Evolutionary conservation across 108 stramenopile genomes (phyloP).

Genomic region (Epipyxis sp.): DNA sequence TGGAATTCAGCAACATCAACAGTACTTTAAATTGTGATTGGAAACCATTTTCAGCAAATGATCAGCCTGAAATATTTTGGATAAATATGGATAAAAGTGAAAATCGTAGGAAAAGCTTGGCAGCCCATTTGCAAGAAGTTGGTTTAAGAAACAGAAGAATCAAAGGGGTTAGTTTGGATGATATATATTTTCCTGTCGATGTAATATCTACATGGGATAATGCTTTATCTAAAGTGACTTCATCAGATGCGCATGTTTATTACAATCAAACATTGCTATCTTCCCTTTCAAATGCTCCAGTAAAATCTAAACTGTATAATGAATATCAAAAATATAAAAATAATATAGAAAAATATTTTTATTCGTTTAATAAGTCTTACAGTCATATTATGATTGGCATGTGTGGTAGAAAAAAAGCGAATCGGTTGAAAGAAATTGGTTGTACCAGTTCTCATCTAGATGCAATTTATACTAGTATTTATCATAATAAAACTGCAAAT

Average conservation of each 20-base stretch:
- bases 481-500: background rate
- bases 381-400: background rate
- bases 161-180: background rate
- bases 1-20: too few relatives aligned
- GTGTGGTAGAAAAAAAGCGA: background rate
- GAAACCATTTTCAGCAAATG: too few relatives aligned
- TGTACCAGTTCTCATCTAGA: slow-evolving; percentile 17
- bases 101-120: background rate
- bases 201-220: background rate
- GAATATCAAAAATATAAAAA: too few relatives aligned
- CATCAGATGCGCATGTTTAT: background rate
- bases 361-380: background rate
- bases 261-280: background rate
- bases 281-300: background rate
- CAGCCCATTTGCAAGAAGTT: background rate
- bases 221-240: background rate
- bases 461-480: background rate
- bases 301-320: too few relatives aligned
- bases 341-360: background rate
- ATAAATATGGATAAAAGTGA: slow-evolving; percentile 16
- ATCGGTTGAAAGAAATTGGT: slow-evolving; percentile 13
- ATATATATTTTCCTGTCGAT: background rate
- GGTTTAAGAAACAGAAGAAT: background rate
- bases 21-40: too few relatives aligned
- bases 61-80: slow-evolving; percentile 12